Conservation (phyloP, 164 flowering plant species). For the Dillenia turbinata region DNA sequence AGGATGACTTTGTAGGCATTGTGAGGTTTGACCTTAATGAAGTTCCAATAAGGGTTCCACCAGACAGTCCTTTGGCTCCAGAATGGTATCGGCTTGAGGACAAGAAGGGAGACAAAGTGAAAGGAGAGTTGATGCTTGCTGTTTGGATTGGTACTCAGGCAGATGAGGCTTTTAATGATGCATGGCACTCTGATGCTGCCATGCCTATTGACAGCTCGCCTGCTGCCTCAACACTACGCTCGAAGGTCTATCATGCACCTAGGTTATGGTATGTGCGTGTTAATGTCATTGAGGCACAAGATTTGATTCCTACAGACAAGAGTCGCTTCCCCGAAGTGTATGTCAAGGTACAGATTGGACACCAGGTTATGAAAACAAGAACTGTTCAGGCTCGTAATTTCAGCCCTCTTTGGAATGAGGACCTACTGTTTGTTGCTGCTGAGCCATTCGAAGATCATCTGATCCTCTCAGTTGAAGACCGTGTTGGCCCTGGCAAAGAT, state of each 20-base stretch:
- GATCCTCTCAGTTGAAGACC: constrained; percentile 74
- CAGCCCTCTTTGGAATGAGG: constrained; percentile 84
- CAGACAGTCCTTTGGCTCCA: constrained; percentile 95
- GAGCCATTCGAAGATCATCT: constrained; percentile 95
- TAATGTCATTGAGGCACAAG: constrained; percentile 88
- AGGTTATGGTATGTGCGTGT: constrained; percentile 89
- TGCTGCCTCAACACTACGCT: constrained; percentile 48
- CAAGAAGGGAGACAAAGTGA: constrained; percentile 69
- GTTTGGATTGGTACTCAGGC: constrained; percentile 98
- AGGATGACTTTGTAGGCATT: constrained; percentile 83
- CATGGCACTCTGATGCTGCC: constrained; percentile 95
- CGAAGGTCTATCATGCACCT: constrained; percentile 93
- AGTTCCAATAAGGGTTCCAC: constrained; percentile 82
- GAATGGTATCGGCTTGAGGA: constrained; percentile 84
- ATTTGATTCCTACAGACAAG: constrained; percentile 63
- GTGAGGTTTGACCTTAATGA: constrained; percentile 83
- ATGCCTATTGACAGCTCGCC: constrained; percentile 51
- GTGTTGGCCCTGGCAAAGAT: constrained; percentile 78
- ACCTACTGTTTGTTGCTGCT: constrained; percentile 79
- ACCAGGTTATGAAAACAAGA: constrained; percentile 74
- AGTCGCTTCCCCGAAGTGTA: constrained; percentile 70
- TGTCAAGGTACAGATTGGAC: constrained; percentile 75
- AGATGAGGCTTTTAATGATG: constrained; percentile 88
- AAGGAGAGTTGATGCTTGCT: constrained; percentile 91
- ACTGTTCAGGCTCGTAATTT: constrained; percentile 53